phyloP scores from a whole-genome alignment of 2,329 filamentous ascomycete genomes.

The Xylaria sp. region DNA sequence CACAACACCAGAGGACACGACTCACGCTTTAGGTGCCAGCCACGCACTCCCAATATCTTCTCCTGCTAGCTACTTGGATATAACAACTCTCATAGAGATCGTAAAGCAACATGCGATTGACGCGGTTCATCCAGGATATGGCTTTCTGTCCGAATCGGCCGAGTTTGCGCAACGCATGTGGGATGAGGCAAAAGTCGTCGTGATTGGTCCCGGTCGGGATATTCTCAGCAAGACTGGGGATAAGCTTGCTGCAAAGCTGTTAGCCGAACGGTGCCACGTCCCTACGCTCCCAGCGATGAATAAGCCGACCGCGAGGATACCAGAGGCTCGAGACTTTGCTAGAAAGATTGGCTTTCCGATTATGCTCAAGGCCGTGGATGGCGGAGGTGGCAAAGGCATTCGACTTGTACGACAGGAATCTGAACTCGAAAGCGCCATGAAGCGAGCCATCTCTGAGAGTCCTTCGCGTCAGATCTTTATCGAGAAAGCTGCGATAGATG shows the following conservation, averaged over 20 bases:
- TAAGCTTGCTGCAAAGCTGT: slow-evolving; percentile 39
- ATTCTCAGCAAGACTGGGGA: slow-evolving; percentile 57
- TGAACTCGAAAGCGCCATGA: slow-evolving; percentile 58
- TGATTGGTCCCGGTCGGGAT: slow-evolving; percentile 65
- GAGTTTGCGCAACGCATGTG: slow-evolving; percentile 63
- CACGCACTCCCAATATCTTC: slow-evolving; percentile 25
- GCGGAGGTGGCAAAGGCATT: slow-evolving; percentile 70
- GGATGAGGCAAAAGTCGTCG: slow-evolving; percentile 62
- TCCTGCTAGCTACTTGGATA: slow-evolving; percentile 24
- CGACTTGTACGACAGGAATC: slow-evolving; percentile 58
- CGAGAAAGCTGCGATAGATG: slow-evolving; percentile 66
- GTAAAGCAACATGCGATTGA: slow-evolving; percentile 50
- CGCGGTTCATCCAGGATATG: slow-evolving; percentile 72
- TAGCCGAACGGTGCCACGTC: slow-evolving; percentile 56
- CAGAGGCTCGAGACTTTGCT: slow-evolving; percentile 64
- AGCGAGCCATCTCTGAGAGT: slow-evolving; percentile 65
- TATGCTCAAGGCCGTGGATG: slow-evolving; percentile 70
- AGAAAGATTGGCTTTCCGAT: slow-evolving; percentile 55
- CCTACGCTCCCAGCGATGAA: slow-evolving; percentile 53
- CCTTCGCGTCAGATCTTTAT: slow-evolving; percentile 67
- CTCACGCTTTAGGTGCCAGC: slow-evolving; percentile 29
- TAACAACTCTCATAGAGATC: slow-evolving; percentile 23
- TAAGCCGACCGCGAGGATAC: slow-evolving; percentile 36
- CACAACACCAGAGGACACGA: slow-evolving; percentile 24
- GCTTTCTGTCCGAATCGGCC: slow-evolving; percentile 70